Evolutionary conservation across 2,329 filamentous ascomycete genomes (phyloP).

Genomic region (Acrocalymma vagum): DNA sequence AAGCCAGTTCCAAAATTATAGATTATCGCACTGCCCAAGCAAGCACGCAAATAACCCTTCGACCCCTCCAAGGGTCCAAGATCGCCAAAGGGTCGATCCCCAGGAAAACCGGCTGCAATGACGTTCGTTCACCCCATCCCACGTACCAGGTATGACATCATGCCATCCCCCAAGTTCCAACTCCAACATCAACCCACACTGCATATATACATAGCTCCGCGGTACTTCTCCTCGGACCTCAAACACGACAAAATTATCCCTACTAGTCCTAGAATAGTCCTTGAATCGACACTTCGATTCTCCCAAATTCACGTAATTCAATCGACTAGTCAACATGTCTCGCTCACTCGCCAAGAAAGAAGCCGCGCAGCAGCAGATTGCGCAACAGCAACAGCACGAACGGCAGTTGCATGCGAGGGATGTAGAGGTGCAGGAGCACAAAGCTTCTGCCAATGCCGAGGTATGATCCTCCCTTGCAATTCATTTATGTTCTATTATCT

Average conservation of each 20-base stretch:
- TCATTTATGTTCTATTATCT: neutral
- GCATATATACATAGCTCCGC: slow-evolving; percentile 10
- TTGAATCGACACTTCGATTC: no score
- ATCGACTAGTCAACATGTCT: slow-evolving; percentile 34
- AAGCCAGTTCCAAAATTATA: no score
- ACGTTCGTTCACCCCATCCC: slow-evolving; percentile 14
- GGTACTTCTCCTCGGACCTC: no score
- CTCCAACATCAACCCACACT: no score
- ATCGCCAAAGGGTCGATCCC: slow-evolving; percentile 11
- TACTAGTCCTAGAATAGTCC: no score
- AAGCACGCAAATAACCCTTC: neutral
- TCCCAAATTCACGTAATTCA: no score
- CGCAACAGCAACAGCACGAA: slow-evolving; percentile 26
- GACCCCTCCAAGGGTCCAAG: slow-evolving; percentile 18
- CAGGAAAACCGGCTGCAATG: slow-evolving; percentile 26
- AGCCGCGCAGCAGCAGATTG: slow-evolving; percentile 28
- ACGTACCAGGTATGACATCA: slow-evolving; percentile 27
- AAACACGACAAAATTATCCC: no score
- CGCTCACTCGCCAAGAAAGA: slow-evolving; percentile 32
- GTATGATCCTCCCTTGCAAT: slow-evolving; percentile 18
- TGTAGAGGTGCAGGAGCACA: slow-evolving; percentile 38
- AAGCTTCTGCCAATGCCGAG: slow-evolving; percentile 40
- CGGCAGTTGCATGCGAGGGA: slow-evolving; percentile 25
- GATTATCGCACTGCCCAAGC: neutral
- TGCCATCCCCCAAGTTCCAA: slow-evolving; percentile 10